Evolutionary conservation across 331 rosid genomes (phyloP).

Genomic region (Quercus lobata): DNA sequence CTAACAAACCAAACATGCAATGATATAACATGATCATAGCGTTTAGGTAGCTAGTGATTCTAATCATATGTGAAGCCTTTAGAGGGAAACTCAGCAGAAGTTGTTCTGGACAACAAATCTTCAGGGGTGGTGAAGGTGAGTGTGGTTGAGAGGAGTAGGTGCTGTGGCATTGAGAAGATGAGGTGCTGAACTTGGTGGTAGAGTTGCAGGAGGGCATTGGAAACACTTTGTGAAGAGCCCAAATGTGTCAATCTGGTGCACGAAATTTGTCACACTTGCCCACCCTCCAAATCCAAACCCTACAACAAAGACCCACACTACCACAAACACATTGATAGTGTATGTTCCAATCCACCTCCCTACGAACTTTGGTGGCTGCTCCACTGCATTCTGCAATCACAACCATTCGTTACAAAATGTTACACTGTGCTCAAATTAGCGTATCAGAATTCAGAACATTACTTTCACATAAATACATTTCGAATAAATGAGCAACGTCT

Average conservation of each 20-base stretch:
- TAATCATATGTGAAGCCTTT: neutral
- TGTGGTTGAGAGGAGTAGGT: constrained; percentile 29
- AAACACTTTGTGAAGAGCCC: constrained; percentile 97
- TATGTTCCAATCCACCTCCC: constrained; percentile 90
- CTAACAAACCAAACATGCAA: neutral
- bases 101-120: too few species aligned
- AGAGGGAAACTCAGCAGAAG: neutral
- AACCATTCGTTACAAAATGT: constrained; percentile 1
- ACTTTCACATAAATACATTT: too few species aligned
- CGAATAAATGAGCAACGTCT: too few species aligned
- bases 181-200: neutral
- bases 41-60: neutral
- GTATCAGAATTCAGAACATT: too few species aligned
- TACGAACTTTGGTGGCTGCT: constrained; percentile 68
- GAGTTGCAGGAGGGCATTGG: constrained; percentile 58
- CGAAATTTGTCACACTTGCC: constrained; percentile 92
- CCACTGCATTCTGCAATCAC: constrained; percentile 88
- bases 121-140: constrained; percentile 20
- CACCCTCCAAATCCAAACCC: constrained; percentile 99
- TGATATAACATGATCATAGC: neutral
- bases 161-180: constrained; percentile 28
- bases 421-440: neutral
- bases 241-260: constrained; percentile 89
- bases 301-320: constrained; percentile 83
- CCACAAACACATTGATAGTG: constrained; percentile 67